Evolutionary conservation across 2,329 filamentous ascomycete genomes (phyloP), one percentile per base, ranked within the genome.

Genomic region (Ascochyta fabae): DNA sequence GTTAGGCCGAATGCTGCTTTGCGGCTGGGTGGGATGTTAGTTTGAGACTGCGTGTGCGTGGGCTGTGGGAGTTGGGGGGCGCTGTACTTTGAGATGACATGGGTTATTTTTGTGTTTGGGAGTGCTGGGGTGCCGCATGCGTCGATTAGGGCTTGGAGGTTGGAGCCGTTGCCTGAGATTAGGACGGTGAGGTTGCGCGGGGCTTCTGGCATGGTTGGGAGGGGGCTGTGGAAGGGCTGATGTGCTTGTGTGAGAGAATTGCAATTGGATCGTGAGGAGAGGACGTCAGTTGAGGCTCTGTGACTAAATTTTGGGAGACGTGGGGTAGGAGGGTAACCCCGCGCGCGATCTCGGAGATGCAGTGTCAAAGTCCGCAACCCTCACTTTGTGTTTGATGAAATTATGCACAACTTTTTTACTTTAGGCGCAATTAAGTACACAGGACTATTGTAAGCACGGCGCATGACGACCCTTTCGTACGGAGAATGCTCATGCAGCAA

Each of bases 121-220:
- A 86, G 79, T 23, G 76, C 66, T 29, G 75, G 73, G 26, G 80
- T 73, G 45, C 78, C 76, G 74, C 79, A 78, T 56, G 84, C 83
- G 72, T 88, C 84, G 68, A 89, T 88, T 48, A 96, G 82, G 53
- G 90, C 90, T 80, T 94, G 89, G 19, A 93, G 85, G 73, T 94
- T 94, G 35, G 88, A 87, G 65, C 91, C 91, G 62, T 84, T 87
- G 74, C 90, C 73, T 35, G 74, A 77, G 33, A 77, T 75, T 16
- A 91, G 84, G 64, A 91, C 85, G 48, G 87, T 82, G 65, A 90
- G 81, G 53, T 83, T 84, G 66, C 77, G 70, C 38, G 72, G 49
- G 26, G 61, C 49, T 31, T 31, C 29, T 39, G 69, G 16, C 69
- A 72, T 72, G 6, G 3, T 38, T 36, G 16, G 16, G 16, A 16